A percentile compares a stretch with the other conserved stretches of the same genome.
Evolutionary conservation across 2,329 filamentous ascomycete genomes (phyloP).

Genomic region (Anthostomella pinea): DNA sequence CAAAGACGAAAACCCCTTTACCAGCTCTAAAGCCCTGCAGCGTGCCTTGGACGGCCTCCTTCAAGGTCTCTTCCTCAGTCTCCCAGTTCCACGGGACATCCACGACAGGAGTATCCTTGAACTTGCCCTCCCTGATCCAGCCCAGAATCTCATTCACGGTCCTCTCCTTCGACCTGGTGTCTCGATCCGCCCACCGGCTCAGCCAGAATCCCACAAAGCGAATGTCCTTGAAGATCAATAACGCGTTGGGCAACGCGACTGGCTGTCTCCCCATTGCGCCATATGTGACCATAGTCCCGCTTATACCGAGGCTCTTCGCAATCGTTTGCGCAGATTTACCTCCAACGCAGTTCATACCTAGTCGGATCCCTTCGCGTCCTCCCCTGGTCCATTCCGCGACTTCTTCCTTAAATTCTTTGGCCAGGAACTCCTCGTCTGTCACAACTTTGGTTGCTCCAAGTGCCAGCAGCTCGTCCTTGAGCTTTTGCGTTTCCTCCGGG

Average conservation of each 20-base stretch:
- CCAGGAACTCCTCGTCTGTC: slow-evolving; percentile 53
- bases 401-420: slow-evolving; percentile 58
- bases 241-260: slow-evolving; percentile 72
- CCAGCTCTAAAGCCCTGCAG: slow-evolving; percentile 80
- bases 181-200: slow-evolving; percentile 77
- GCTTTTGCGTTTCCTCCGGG: slow-evolving; percentile 59
- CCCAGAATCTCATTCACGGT: slow-evolving; percentile 84
- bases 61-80: slow-evolving; percentile 67
- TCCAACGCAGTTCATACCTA: slow-evolving; percentile 92
- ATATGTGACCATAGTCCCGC: slow-evolving; percentile 83
- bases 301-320: slow-evolving; percentile 67
- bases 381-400: slow-evolving; percentile 66
- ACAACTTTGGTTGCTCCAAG: slow-evolving; percentile 58
- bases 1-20: slow-evolving; percentile 87
- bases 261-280: slow-evolving; percentile 93
- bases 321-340: slow-evolving; percentile 79
- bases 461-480: slow-evolving; percentile 49
- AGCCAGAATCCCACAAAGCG: slow-evolving; percentile 94
- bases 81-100: slow-evolving; percentile 81
- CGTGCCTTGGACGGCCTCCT: slow-evolving; percentile 75
- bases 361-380: slow-evolving; percentile 66
- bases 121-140: slow-evolving; percentile 70
- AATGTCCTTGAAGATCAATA: slow-evolving; percentile 92
- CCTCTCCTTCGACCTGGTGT: slow-evolving; percentile 69
- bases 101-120: slow-evolving; percentile 80